Conservation (phyloP, 768 basidiomycete genomes). For the Boletus reticulatus region DNA sequence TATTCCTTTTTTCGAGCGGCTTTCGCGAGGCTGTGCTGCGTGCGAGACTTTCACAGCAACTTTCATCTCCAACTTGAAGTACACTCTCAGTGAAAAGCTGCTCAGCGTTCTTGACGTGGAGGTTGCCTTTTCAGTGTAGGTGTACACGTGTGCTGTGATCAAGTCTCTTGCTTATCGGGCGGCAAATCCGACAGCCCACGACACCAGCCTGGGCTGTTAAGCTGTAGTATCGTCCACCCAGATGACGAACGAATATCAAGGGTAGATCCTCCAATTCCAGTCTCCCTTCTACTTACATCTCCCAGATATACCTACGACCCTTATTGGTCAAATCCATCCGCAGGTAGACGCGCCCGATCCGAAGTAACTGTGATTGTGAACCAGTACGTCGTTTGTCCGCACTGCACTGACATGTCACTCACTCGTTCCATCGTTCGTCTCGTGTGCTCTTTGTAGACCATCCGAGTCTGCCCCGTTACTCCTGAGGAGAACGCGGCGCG, state of each 20-base stretch:
- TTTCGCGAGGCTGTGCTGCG: background rate
- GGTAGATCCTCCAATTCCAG: too few species aligned
- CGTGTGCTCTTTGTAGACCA: background rate
- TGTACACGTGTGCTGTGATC: background rate
- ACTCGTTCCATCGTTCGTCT: background rate
- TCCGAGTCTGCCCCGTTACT: constrained; percentile 1
- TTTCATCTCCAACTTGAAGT: background rate
- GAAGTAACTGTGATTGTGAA: background rate
- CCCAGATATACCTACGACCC: background rate
- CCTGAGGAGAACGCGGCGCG: too few species aligned
- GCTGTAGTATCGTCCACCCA: too few species aligned
- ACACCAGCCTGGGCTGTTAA: too few species aligned
- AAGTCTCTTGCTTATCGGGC: background rate
- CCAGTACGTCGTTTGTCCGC: background rate
- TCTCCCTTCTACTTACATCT: background rate
- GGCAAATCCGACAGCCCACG: too few species aligned
- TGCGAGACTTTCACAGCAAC: background rate
- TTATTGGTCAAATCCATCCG: background rate
- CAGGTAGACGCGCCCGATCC: too few species aligned
- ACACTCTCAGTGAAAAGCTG: background rate
- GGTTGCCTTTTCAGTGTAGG: constrained; percentile 6
- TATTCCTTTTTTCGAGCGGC: background rate
- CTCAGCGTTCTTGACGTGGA: background rate
- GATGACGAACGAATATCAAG: too few species aligned
- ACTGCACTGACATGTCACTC: too few species aligned